Conservation (phyloP, 176 grass and related monocot species). For the Poa annua region DNA sequence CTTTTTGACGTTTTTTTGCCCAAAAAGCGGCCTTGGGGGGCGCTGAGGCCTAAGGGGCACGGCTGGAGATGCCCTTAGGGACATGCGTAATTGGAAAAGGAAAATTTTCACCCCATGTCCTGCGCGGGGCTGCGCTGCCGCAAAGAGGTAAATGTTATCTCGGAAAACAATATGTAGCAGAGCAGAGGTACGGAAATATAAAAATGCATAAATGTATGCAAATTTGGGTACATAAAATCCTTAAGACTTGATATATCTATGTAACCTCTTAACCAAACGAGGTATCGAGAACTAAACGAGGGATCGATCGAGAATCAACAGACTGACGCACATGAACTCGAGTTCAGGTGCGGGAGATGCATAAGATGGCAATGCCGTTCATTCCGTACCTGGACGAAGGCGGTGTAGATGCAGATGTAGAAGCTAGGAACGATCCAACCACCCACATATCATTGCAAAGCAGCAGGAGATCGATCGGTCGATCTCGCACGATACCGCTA, state of each 20-base stretch:
- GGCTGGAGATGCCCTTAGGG: no score
- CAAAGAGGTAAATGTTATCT: not conserved
- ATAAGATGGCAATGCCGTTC: no score
- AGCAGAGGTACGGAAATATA: not conserved
- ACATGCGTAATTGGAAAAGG: not conserved
- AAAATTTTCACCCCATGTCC: not conserved
- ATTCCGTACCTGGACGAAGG: no score
- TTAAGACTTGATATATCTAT: not conserved
- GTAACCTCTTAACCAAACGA: not conserved
- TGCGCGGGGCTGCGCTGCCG: not conserved
- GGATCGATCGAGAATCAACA: not conserved
- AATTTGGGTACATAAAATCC: not conserved
- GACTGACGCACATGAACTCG: not conserved
- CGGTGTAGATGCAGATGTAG: not conserved
- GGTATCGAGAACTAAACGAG: not conserved
- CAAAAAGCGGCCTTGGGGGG: no score
- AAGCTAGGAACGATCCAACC: not conserved
- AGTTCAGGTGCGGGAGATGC: not conserved
- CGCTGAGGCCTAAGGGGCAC: no score
- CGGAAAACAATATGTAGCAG: not conserved
- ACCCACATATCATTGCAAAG: conserved; percentile 19
- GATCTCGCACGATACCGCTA: not conserved
- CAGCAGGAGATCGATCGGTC: not conserved
- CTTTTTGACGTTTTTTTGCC: no score
- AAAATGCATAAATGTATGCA: not conserved